Conservation (phyloP, 441 rosid genomes). For the Jatropha multifida region DNA sequence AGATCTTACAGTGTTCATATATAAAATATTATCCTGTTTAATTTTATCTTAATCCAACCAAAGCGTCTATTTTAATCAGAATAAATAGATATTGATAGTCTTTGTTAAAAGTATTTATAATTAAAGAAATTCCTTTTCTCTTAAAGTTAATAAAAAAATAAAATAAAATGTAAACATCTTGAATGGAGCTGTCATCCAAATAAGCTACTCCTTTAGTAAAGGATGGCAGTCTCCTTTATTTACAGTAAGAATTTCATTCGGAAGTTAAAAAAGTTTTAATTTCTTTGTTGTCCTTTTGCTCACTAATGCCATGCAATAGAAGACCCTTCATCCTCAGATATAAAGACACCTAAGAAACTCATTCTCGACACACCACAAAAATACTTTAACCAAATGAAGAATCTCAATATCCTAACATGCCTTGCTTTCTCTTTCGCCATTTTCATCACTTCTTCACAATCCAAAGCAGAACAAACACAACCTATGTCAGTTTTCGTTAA, state of each 20-base stretch:
- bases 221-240: too few relatives aligned
- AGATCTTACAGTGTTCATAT: too few relatives aligned
- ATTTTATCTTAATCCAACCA: not conserved
- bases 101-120: not conserved
- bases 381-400: slow-evolving; percentile 26
- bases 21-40: not conserved
- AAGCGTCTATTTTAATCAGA: not conserved
- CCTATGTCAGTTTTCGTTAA: slow-evolving; percentile 22
- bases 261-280: not conserved
- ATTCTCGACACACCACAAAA: not conserved
- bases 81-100: not conserved
- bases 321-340: not conserved
- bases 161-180: not conserved
- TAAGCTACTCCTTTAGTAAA: not conserved
- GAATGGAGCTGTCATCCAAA: not conserved
- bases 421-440: slow-evolving; percentile 30
- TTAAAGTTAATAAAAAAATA: not conserved
- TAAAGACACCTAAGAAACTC: not conserved
- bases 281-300: slow-evolving; percentile 4
- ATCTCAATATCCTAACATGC: slow-evolving; percentile 10
- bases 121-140: not conserved
- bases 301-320: not conserved
- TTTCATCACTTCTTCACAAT: slow-evolving; percentile 27
- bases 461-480: slow-evolving; percentile 30
- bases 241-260: not conserved